Evolutionary conservation across 1,139 yeast species (phyloP).

Genomic region (Taphrina sp.): DNA sequence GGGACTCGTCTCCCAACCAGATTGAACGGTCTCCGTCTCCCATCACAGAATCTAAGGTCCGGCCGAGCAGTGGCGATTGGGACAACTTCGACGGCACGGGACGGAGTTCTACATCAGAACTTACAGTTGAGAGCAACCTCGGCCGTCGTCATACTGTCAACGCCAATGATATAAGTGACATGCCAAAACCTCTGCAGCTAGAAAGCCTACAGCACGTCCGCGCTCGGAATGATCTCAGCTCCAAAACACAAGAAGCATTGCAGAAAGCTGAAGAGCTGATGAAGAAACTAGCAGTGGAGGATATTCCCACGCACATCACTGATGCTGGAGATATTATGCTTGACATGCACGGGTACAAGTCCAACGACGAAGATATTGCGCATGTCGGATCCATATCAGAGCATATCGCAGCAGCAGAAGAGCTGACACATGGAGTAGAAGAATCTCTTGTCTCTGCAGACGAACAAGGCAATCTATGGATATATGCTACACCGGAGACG

Average conservation of each 20-base stretch:
- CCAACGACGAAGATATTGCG: constrained; percentile 22
- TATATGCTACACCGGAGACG: constrained; percentile 49
- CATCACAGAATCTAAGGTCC: neutral
- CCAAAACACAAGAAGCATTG: constrained; percentile 47
- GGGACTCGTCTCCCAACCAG: constrained; percentile 31
- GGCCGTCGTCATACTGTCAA: constrained; percentile 27
- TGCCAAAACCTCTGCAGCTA: constrained; percentile 33
- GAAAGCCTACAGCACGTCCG: constrained; percentile 24
- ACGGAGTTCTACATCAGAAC: neutral
- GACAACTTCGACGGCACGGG: constrained; percentile 8
- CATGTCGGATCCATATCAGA: constrained; percentile 64
- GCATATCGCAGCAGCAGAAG: constrained; percentile 54
- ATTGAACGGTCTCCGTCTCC: constrained; percentile 17
- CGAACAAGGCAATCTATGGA: constrained; percentile 69
- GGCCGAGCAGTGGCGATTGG: constrained; percentile 29
- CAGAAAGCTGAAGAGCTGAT: constrained; percentile 71
- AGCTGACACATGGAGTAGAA: constrained; percentile 52
- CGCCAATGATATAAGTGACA: neutral
- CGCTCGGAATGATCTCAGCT: constrained; percentile 42
- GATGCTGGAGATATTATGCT: constrained; percentile 86
- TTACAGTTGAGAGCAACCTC: neutral
- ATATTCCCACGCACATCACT: constrained; percentile 85
- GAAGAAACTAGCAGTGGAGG: constrained; percentile 60
- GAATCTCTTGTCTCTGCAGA: constrained; percentile 59
- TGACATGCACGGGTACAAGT: constrained; percentile 94